A percentile compares a stretch with the other conserved stretches of the same genome.
Evolutionary conservation across 2,329 filamentous ascomycete genomes (phyloP).

Genomic region (Macrophomina tecta): DNA sequence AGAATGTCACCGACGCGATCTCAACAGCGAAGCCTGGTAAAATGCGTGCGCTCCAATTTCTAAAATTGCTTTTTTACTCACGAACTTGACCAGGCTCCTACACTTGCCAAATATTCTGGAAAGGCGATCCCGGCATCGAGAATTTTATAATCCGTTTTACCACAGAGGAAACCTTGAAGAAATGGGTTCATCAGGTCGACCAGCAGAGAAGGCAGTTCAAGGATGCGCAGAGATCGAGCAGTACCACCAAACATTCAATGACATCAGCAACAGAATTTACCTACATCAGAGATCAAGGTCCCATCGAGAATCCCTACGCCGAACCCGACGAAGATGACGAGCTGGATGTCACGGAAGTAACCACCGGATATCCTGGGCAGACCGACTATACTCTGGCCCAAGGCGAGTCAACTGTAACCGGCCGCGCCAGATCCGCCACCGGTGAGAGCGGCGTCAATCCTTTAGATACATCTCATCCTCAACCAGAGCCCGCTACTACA

Average conservation of each 20-base stretch:
- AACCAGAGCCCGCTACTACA: slow-evolving; percentile 43
- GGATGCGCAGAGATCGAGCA: slow-evolving; percentile 53
- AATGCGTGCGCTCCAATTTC: slow-evolving; percentile 35
- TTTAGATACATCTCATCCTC: slow-evolving; percentile 38
- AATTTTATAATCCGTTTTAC: slow-evolving; percentile 94
- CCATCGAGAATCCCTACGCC: slow-evolving; percentile 82
- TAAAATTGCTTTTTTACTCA: background rate
- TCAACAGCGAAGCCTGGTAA: slow-evolving; percentile 85
- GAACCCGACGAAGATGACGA: slow-evolving; percentile 64
- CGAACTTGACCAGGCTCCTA: slow-evolving; percentile 71
- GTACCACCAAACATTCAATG: slow-evolving; percentile 54
- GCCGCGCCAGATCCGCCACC: slow-evolving; percentile 78
- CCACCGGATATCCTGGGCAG: slow-evolving; percentile 34
- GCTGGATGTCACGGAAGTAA: slow-evolving; percentile 44
- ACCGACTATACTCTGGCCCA: slow-evolving; percentile 64
- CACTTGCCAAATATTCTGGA: slow-evolving; percentile 98
- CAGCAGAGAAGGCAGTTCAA: slow-evolving; percentile 66
- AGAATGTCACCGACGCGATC: slow-evolving; percentile 95
- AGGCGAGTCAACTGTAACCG: slow-evolving; percentile 75
- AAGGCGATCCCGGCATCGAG: slow-evolving; percentile 91
- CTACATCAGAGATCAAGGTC: slow-evolving; percentile 71
- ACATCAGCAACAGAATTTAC: slow-evolving; percentile 75
- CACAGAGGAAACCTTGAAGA: slow-evolving; percentile 91
- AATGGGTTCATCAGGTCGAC: slow-evolving; percentile 84
- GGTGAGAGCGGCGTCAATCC: slow-evolving; percentile 62